These are phyloP conservation scores for Phylloporus arenicola DNA, from an alignment of 768 basidiomycete species.

Conservation along the genomic window DNA sequence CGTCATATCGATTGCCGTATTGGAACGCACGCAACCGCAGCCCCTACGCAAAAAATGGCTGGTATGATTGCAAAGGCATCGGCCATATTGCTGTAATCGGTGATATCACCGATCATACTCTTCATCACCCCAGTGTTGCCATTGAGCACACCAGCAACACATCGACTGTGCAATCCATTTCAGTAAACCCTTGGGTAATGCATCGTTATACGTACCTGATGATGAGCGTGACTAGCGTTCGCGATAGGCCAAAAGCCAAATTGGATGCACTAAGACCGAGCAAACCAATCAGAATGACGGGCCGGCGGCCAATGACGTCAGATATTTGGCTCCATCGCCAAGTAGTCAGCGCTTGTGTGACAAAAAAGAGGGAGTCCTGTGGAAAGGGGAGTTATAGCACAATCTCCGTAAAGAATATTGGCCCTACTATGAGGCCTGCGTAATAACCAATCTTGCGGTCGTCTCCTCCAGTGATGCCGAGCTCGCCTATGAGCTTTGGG, in stretches of 20 bases:
- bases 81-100: conserved; percentile 35
- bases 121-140: conserved; percentile 57
- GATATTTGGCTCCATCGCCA: conserved; percentile 63
- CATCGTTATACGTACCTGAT: conserved; percentile 36
- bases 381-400: background rate
- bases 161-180: conserved; percentile 23
- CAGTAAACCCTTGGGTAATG: background rate
- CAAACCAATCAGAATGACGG: conserved; percentile 52
- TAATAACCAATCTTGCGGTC: conserved; percentile 64
- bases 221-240: conserved; percentile 48
- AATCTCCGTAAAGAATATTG: background rate
- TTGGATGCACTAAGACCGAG: conserved; percentile 49
- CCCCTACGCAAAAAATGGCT: background rate
- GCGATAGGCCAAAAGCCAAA: conserved; percentile 57
- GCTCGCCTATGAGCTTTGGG: conserved; percentile 47
- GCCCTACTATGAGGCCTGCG: conserved; percentile 49
- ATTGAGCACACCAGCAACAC: conserved; percentile 33
- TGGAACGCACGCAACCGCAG: conserved; percentile 2
- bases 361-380: conserved; percentile 59
- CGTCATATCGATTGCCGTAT: too few relatives aligned
- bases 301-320: conserved; percentile 56
- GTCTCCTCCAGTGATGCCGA: conserved; percentile 62
- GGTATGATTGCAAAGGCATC: conserved; percentile 27
- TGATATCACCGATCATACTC: conserved; percentile 60
- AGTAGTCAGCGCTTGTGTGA: conserved; percentile 25